Conservation (phyloP, 106 monocot genomes). For the Allium cepa region DNA sequence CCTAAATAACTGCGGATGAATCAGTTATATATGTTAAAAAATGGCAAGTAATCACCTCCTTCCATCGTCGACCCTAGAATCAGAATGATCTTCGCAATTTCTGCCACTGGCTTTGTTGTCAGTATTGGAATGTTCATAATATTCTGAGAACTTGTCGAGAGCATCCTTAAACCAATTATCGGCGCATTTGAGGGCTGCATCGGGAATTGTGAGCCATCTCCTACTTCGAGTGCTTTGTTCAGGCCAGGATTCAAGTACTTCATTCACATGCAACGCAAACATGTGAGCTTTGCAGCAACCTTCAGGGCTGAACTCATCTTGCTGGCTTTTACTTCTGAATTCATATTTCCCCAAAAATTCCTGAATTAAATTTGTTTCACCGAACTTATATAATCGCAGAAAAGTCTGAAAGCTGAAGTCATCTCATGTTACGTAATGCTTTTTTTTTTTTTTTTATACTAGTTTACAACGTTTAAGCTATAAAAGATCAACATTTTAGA, state of each 20-base stretch:
- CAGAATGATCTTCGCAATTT: too few species aligned
- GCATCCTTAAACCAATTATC: constrained; percentile 62
- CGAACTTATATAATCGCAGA: too few species aligned
- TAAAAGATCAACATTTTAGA: too few species aligned
- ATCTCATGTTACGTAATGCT: too few species aligned
- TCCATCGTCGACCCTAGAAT: too few species aligned
- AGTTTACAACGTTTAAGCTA: too few species aligned
- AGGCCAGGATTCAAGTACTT: constrained; percentile 63
- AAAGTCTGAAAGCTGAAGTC: too few species aligned
- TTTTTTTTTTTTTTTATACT: too few species aligned
- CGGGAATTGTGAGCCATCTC: constrained; percentile 47
- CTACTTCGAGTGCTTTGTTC: constrained; percentile 58
- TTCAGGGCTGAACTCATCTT: constrained; percentile 82
- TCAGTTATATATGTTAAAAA: too few species aligned
- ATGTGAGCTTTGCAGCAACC: constrained; percentile 65
- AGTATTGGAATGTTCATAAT: constrained; percentile 5
- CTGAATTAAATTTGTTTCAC: constrained; percentile 12
- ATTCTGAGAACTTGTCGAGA: constrained; percentile 35
- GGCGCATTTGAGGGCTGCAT: constrained; percentile 38
- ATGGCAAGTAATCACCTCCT: too few species aligned
- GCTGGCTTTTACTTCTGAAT: constrained; percentile 78
- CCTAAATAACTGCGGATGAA: too few species aligned
- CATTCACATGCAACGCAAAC: constrained; percentile 65
- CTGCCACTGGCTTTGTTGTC: too few species aligned
- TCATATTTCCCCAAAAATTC: constrained; percentile 55